These are phyloP conservation scores for Pseudocohnilembus persalinus DNA, from an alignment of 169 alveolate species.

Conservation along the genomic window DNA sequence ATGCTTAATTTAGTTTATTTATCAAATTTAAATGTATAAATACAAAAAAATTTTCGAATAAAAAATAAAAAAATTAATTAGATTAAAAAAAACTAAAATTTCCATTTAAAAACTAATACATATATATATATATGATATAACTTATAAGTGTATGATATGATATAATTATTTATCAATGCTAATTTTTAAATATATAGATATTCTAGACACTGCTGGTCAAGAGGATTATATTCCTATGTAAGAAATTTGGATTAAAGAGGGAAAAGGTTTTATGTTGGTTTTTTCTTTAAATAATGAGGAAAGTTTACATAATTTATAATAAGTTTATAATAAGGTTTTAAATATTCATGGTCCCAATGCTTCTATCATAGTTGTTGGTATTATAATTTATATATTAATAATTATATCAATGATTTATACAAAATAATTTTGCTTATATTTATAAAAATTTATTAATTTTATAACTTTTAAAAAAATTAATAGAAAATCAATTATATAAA, in stretches of 20 bases:
- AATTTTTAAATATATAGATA: constrained; percentile 11
- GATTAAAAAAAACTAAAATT: no score
- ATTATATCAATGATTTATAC: neutral
- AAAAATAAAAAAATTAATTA: no score
- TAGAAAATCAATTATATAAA: no score
- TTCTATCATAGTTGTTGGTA: neutral
- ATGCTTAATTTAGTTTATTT: neutral
- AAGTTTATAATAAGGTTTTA: no score
- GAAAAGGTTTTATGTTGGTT: constrained; percentile 42
- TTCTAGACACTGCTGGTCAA: constrained; percentile 51
- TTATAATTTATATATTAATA: no score
- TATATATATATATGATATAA: no score
- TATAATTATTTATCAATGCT: neutral
- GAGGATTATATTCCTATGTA: constrained; percentile 33
- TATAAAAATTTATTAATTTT: no score
- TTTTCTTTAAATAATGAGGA: constrained; percentile 36
- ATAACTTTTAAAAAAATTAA: no score
- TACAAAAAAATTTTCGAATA: no score
- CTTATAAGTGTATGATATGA: neutral
- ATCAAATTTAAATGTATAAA: neutral
- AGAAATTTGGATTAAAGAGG: constrained; percentile 20
- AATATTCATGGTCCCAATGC: neutral
- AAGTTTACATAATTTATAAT: constrained; percentile 7
- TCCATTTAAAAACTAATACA: no score
- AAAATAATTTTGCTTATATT: no score